Percentiles rank a stretch among this genome's conserved stretches.
Conservation (phyloP, 495 filamentous ascomycete species). For the Pyronema domesticum region DNA sequence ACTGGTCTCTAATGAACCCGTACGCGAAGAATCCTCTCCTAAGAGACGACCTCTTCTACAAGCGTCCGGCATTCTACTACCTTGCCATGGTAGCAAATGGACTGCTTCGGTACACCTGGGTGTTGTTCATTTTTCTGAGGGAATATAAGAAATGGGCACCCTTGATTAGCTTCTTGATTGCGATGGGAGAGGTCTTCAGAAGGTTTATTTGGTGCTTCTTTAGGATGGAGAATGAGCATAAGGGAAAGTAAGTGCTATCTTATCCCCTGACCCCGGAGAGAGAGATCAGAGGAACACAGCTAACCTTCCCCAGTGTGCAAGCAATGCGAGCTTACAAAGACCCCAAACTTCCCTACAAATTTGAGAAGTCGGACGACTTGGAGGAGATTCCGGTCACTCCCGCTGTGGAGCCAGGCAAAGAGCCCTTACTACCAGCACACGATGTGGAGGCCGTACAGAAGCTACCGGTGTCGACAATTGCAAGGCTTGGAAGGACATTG, state of each 20-base stretch:
- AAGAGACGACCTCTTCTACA: slow-evolving; percentile 57
- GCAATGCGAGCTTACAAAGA: slow-evolving; percentile 21
- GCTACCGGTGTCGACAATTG: not conserved
- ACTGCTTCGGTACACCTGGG: slow-evolving; percentile 82
- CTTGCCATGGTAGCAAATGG: slow-evolving; percentile 64
- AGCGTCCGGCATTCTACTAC: slow-evolving; percentile 64
- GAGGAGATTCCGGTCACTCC: not conserved
- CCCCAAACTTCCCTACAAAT: slow-evolving; percentile 18
- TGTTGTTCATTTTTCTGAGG: slow-evolving; percentile 74
- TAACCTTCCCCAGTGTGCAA: slow-evolving; percentile 7
- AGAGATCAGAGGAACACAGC: too few relatives aligned
- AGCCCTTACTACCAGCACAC: not conserved
- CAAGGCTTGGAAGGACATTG: slow-evolving; percentile 18
- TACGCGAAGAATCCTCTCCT: slow-evolving; percentile 50
- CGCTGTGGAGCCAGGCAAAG: not conserved
- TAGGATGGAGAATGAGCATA: slow-evolving; percentile 88
- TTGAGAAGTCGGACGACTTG: not conserved
- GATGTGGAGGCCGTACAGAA: not conserved
- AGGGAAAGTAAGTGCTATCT: slow-evolving; percentile 14
- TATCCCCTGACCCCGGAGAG: too few relatives aligned
- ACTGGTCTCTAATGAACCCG: slow-evolving; percentile 72
- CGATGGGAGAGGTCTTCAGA: slow-evolving; percentile 58
- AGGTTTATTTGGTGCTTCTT: slow-evolving; percentile 81
- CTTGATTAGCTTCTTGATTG: slow-evolving; percentile 54
- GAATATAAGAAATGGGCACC: slow-evolving; percentile 65